Base-by-base conservation (phyloP, 805 yeast species). In the Kluyveromyces siamensis region DNA sequence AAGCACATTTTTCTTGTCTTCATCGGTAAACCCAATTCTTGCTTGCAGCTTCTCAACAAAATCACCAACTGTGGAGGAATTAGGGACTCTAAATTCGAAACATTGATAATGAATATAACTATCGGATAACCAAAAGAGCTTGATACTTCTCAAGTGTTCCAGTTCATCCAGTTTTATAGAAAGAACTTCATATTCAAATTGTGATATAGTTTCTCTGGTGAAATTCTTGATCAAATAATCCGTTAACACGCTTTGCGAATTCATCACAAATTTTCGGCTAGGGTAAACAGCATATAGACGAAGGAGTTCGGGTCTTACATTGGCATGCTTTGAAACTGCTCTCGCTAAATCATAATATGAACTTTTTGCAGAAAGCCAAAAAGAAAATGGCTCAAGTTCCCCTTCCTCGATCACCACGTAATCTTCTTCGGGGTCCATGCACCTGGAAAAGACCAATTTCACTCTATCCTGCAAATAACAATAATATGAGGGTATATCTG, bases 101-200 rank as follows among this genome's bases (percentile, higher is more conserved):
- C 74, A 72, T 52, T 83, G 89, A 55, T 74, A 86, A 54, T 83
- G 84, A 44, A 85, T 73, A 42, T 87, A 75, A 10, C 87, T 86
- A 41, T 79, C 80, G 1, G 83, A 78, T 40, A 90, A 70, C 91
- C 95, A 88, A 47, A 74, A 73, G 18, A 91, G 71, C 46, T 74
- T 79, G 40, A 90, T 67, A 5, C 79, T 66, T 50, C 79, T 78
- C 81, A 87, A 76, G 52, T 76, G 80, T 65, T 93, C 99, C 57
- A 84, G 76, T 52, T 88, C 95, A 36, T 71, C 74, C 47, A 91
- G 69, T 1, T 90, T 80, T 41, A 89, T 80, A 42, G 80, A 84
- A 58, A 93, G 72, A 1, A 84, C 67, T 59, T 91, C 96, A 62
- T 85, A 91, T 54, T 82, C 83, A 50, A 91, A 76, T 1, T 71